Evolutionary conservation across 805 yeast genomes (phyloP), one percentile per base, ranked within the genome.

Genomic region (Saccharomycopsis sp.): DNA sequence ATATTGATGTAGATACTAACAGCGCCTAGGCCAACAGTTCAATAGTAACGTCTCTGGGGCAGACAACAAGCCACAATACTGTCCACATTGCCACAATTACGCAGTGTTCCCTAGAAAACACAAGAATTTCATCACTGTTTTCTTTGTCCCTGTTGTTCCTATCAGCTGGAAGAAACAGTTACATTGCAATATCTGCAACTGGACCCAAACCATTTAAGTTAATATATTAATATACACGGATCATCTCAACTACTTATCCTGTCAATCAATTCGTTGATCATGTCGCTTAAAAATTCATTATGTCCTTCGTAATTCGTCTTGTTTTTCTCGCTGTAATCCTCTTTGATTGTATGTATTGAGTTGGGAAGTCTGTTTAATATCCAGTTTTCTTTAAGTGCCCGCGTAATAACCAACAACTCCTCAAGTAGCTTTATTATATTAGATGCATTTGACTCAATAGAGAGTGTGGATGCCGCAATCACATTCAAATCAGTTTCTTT

Each of bases 61-160:
- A 5, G 38, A 35, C 44, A 42, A 47, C 42, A 61, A 61, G 53
- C 58, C 57, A n/a, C 47, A 49, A 29, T 57, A 75, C 60, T 83
- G 88, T 65, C 82, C 84, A 19, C 76, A 80, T 60, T 83, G 88
- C 63, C 85, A 82, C 64, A 83, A 83, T 66, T 73, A 74, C 58
- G 72, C 81, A 25, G 87, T 81, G 2, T 68, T 71, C 56, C 82
- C 85, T 0, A 72, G 81, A 8, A 77, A 81, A 61, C 72, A 82
- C 52, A 77, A 76, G 62, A 80, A 82, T 64, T 79, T 81, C 66
- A 73, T 83, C 42, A 74, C 84, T 0, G 55, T 82, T 8, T 82
- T 80, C 73, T 81, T 79, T 64, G 70, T 82, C 29, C 86, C 86
- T 1, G 64, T 82, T 14, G 63, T 82, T 2, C 86, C 86, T 2